Base-by-base conservation (phyloP, 2,329 filamentous ascomycete genomes). In the Grosmannia huntii region DNA sequence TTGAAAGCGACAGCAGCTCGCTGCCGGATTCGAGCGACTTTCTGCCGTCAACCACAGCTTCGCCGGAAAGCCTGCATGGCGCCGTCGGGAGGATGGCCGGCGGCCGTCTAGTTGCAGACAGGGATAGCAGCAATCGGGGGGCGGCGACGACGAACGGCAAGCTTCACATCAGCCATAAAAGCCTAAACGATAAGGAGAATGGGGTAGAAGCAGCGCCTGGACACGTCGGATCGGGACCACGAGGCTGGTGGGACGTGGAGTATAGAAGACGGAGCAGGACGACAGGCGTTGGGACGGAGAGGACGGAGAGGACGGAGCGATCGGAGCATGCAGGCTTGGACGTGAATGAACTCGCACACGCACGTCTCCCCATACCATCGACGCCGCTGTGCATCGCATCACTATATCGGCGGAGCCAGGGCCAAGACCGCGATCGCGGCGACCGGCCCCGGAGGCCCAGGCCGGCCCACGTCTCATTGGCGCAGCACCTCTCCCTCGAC, bases 401-500 rank as follows among this genome's bases (percentile, higher is more conserved):
- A 2, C 33, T 57, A 10, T 50, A 50, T 21, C 31, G 33, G 31
- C 21, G 48, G 16, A 28, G 16, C 27, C 25, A 28, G 25, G 33
- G 9, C 10, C 11, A 14, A 27, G 48, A 28, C 23, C n/a, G 46
- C 46, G 48, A 50, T n/a, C 25, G 48, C 23, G 16, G 28, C 19
- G 50, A 53, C 6, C n/a, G 28, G 52, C 27, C 3, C 41, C 54
- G 36, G 23, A 23, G 53, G 23, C 53, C 4, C 12, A 6, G 23
- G n/a, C 23, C 53, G 12, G 23, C 4, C 6, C 16, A 21, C 11
- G 21, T 44, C 10, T 14, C 33, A 21, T 11, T 36, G 23, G 5
- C 36, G 23, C 28, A 9, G 16, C 27, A 11, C 14, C 50, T 55
- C 16, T 57, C 59, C 1, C 60, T 69, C n/a, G 68, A 69, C 36